phyloP scores from a whole-genome alignment of 1,139 yeast species.

The Pichia kudriavzevii region DNA sequence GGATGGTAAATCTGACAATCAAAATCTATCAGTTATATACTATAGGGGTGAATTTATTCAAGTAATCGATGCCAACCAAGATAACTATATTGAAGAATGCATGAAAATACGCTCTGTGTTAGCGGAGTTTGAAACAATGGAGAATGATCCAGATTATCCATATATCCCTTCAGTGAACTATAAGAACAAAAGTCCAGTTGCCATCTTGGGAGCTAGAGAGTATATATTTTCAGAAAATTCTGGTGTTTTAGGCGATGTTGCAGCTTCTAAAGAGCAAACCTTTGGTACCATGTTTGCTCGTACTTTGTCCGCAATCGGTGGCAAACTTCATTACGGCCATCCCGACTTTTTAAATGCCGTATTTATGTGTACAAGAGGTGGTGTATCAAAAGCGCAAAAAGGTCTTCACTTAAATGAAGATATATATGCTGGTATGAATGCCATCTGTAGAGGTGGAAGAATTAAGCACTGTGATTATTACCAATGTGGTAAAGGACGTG shows the following conservation, averaged over 20 bases:
- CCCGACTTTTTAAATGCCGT: conserved; percentile 82
- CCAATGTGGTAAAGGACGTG: conserved; percentile 91
- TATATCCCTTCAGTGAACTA: conserved; percentile 41
- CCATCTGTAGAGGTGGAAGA: conserved; percentile 72
- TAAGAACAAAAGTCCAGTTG: conserved; percentile 48
- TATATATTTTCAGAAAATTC: conserved; percentile 80
- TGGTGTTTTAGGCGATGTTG: conserved; percentile 84
- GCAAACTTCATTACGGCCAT: conserved; percentile 85
- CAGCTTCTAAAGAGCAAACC: conserved; percentile 91
- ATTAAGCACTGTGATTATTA: conserved; percentile 83
- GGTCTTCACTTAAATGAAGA: conserved; percentile 85
- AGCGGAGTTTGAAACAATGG: conserved; percentile 69
- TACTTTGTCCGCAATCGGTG: conserved; percentile 79
- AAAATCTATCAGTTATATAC: conserved; percentile 68
- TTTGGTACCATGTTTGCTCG: conserved; percentile 87
- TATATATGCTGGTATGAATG: conserved; percentile 87
- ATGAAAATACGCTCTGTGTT: conserved; percentile 69
- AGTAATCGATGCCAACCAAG: conserved; percentile 84
- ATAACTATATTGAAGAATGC: conserved; percentile 80
- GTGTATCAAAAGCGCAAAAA: conserved; percentile 81
- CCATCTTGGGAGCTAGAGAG: conserved; percentile 83
- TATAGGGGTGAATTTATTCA: conserved; percentile 84
- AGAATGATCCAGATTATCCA: conserved; percentile 28
- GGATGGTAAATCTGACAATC: conserved; percentile 87
- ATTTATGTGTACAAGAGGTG: conserved; percentile 88